Conservation (phyloP, 441 rosid genomes). For the Adansonia grandidieri region DNA sequence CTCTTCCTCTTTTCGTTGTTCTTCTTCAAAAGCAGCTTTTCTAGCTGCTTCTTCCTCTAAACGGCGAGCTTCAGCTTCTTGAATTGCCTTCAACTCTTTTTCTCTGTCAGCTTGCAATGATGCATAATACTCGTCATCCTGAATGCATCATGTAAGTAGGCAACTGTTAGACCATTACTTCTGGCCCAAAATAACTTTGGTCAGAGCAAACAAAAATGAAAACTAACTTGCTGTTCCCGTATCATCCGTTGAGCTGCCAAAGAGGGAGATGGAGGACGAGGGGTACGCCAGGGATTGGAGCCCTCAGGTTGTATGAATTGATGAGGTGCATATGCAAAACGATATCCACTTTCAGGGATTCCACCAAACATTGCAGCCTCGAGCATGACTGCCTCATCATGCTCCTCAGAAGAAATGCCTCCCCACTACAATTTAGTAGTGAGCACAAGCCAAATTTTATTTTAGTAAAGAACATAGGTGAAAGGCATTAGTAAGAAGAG, state of each 20-base stretch:
- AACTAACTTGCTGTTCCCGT: constrained; percentile 89
- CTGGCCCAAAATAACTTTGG: constrained; percentile 12
- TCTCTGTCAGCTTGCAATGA: constrained; percentile 94
- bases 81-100: constrained; percentile 75
- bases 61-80: constrained; percentile 84
- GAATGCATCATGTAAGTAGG: constrained; percentile 33
- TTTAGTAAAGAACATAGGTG: constrained; percentile 30
- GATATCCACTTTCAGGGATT: constrained; percentile 75
- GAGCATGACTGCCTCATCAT: constrained; percentile 99
- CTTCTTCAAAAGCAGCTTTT: constrained; percentile 77
- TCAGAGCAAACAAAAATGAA: not conserved
- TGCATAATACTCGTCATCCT: constrained; percentile 96
- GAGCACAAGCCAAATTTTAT: constrained; percentile 8
- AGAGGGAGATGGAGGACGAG: constrained; percentile 89
- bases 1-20: constrained; percentile 70
- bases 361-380: constrained; percentile 99
- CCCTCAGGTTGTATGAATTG: constrained; percentile 56
- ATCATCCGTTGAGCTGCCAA: constrained; percentile 91
- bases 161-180: constrained; percentile 15
- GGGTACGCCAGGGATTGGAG: constrained; percentile 51
- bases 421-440: constrained; percentile 67
- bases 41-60: constrained; percentile 74
- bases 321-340: constrained; percentile 64
- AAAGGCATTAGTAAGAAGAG: constrained; percentile 25
- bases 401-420: constrained; percentile 96